These are phyloP conservation scores for Fonsecaea nubica DNA, from an alignment of 2,329 filamentous ascomycete species.

Conservation along the genomic window DNA sequence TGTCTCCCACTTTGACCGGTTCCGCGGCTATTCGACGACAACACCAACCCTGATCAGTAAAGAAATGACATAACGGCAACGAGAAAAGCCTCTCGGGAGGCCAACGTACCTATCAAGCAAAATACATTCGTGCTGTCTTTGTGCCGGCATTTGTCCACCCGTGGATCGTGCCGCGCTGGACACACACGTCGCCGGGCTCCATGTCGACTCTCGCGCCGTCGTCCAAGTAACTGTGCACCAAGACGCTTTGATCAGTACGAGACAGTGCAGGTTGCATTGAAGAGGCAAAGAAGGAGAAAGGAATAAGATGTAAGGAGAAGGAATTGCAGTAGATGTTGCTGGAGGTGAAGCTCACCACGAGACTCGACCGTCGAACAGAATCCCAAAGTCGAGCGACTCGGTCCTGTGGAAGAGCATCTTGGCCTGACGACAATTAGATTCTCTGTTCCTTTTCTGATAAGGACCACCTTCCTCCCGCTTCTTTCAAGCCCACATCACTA, in stretches of 20 bases:
- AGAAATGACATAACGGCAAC: neutral
- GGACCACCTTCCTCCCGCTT: too few species aligned
- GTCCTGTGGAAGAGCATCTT: constrained; percentile 40
- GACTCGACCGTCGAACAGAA: constrained; percentile 41
- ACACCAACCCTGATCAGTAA: neutral
- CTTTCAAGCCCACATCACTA: too few species aligned
- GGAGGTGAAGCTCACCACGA: constrained; percentile 15
- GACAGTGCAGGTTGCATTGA: too few species aligned
- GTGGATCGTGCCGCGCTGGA: constrained; percentile 43
- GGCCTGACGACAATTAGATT: neutral
- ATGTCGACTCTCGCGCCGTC: constrained; percentile 38
- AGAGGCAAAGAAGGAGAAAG: too few species aligned
- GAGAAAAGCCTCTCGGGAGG: neutral
- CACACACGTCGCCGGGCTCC: constrained; percentile 39
- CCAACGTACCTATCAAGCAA: constrained; percentile 26
- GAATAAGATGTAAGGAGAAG: too few species aligned
- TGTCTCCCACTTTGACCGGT: constrained; percentile 31
- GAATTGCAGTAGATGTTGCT: neutral
- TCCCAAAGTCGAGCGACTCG: constrained; percentile 41
- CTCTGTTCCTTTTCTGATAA: too few species aligned
- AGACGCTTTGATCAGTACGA: neutral
- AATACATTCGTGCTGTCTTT: constrained; percentile 39
- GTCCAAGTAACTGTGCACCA: constrained; percentile 36
- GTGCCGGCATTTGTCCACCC: constrained; percentile 39
- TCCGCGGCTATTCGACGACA: constrained; percentile 7